Percentiles rank a stretch among this genome's conserved stretches.
phyloP scores from a whole-genome alignment of 2,329 filamentous ascomycete species.

The Coleophoma eucalyptorum region DNA sequence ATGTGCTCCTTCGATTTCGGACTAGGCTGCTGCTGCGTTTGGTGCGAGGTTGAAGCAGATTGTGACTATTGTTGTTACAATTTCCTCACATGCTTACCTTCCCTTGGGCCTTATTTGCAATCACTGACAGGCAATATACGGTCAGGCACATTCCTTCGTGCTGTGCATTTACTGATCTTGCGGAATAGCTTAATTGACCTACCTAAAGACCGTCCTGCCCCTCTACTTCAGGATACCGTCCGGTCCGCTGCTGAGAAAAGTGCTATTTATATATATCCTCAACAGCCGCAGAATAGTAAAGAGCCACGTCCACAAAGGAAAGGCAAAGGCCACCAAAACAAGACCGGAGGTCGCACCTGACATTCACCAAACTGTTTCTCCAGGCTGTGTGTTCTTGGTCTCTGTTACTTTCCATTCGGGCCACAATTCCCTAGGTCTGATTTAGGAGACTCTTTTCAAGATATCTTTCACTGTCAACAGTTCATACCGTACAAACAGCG shows the following conservation, averaged over 20 bases:
- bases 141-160: background rate
- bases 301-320: too few relatives aligned
- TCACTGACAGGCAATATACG: background rate
- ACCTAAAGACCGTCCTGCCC: background rate
- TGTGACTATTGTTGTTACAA: background rate
- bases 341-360: too few relatives aligned
- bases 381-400: too few relatives aligned
- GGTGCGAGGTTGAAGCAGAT: background rate
- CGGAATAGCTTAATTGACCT: background rate
- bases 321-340: too few relatives aligned
- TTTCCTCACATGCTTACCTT: background rate
- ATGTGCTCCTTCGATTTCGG: conserved; percentile 2
- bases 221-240: background rate
- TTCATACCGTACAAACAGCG: too few relatives aligned
- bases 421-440: too few relatives aligned
- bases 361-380: too few relatives aligned
- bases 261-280: background rate
- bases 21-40: background rate
- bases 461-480: too few relatives aligned
- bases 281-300: background rate
- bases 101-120: background rate
- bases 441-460: too few relatives aligned
- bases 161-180: background rate
- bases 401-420: too few relatives aligned
- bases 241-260: too few relatives aligned